These are phyloP conservation scores for Paratinospora sagittata DNA, from an alignment of 164 flowering plant species.

Conservation along the genomic window DNA sequence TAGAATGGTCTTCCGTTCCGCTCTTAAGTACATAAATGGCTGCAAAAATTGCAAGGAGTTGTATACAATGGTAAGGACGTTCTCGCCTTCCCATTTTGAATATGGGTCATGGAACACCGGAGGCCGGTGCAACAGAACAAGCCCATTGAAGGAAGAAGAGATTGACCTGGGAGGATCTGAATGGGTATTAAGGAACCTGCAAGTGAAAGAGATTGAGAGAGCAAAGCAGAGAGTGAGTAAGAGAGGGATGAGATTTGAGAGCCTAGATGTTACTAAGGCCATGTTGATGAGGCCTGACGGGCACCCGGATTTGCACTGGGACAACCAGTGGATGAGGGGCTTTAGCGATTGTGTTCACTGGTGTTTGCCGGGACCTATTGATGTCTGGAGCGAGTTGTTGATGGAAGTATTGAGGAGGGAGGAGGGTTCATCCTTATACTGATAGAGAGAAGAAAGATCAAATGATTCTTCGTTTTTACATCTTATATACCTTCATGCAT, in stretches of 20 bases:
- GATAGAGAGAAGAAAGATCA: neutral
- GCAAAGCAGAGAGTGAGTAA: slow-evolving; percentile 25
- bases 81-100: slow-evolving; percentile 83
- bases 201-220: slow-evolving; percentile 42
- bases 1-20: slow-evolving; percentile 23
- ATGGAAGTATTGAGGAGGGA: slow-evolving; percentile 28
- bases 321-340: slow-evolving; percentile 61
- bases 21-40: slow-evolving; percentile 32
- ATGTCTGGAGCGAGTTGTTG: slow-evolving; percentile 70
- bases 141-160: slow-evolving; percentile 34
- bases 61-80: slow-evolving; percentile 62
- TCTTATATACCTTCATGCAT: neutral
- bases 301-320: slow-evolving; percentile 72
- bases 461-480: too few species aligned
- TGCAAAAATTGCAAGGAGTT: slow-evolving; percentile 40
- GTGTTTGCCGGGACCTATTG: slow-evolving; percentile 96
- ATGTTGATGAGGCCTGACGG: slow-evolving; percentile 91
- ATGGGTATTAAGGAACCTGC: slow-evolving; percentile 47
- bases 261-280: slow-evolving; percentile 68
- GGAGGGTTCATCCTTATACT: slow-evolving; percentile 2
- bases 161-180: slow-evolving; percentile 24
- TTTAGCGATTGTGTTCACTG: slow-evolving; percentile 78
- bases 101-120: slow-evolving; percentile 72
- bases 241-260: slow-evolving; percentile 37
- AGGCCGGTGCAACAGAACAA: slow-evolving; percentile 60